Percentiles rank a stretch among this genome's conserved stretches.
Evolutionary conservation across 2,329 filamentous ascomycete genomes (phyloP).

Genomic region (Trichoderma lentiforme): DNA sequence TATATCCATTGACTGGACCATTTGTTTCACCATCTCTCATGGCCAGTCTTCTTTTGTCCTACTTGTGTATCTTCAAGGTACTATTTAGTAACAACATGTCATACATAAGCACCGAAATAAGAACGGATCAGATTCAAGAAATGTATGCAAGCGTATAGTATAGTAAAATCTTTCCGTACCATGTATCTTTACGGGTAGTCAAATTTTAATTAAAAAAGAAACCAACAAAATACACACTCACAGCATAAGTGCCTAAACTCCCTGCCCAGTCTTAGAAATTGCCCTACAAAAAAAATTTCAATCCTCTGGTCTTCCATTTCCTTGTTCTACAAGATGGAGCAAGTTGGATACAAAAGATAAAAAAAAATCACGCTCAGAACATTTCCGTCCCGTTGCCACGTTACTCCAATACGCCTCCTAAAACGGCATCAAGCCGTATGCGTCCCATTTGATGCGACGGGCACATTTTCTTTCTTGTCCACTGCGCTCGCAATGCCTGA

Average conservation of each 20-base stretch:
- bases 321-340: slow-evolving; percentile 14
- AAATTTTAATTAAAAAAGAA: not conserved
- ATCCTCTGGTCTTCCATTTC: not conserved
- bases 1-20: not conserved
- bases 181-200: not conserved
- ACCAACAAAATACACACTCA: not conserved
- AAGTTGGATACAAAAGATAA: slow-evolving; percentile 22
- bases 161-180: not conserved
- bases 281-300: not conserved
- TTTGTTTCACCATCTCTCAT: not conserved
- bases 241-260: not conserved
- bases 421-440: slow-evolving; percentile 13
- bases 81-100: not conserved
- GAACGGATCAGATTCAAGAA: not conserved
- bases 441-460: not conserved
- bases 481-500: slow-evolving; percentile 6
- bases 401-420: slow-evolving; percentile 26
- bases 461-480: not conserved
- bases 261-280: not conserved
- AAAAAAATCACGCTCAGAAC: not conserved
- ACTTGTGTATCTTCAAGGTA: not conserved
- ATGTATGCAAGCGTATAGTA: not conserved
- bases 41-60: not conserved
- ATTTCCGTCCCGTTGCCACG: slow-evolving; percentile 19
- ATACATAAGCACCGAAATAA: not conserved